Evolutionary conservation across 169 alveolate genomes (phyloP), one percentile per base, ranked within the genome.

Genomic region (Plasmodium malariae): DNA sequence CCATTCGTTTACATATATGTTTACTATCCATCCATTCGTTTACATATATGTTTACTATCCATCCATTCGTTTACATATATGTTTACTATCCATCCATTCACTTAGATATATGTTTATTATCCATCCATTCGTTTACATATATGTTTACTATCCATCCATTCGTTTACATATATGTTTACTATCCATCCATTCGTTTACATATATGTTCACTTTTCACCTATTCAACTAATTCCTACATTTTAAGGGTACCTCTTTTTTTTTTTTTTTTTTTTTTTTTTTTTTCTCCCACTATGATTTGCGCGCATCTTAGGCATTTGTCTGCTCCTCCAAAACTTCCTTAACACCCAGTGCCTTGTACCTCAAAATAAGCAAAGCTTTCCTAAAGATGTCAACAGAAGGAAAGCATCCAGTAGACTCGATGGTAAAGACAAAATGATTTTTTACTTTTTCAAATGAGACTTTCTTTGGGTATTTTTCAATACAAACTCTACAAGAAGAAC

Each of bases 401-500:
- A 95, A 76, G 14, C 93, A 85, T 17, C 97, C 97, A 5, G 97
- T 93, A 6, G 97, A 91, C 67, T 95, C 97, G 45, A 95, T 88
- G 26, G 97, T 74, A 92, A 96, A 97, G 34, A 97, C 95, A 70
- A 97, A 94, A 83, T 96, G 97, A 88, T 95, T 95, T 67, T 89
- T 95, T 59, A 93, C 93, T 88, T 97, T 97, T 6, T 90, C 88
- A 19, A 97, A 91, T 48, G 94, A 87, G 3, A 97, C 85, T 30
- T 88, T 54, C 26, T 87, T 65, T 14, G 98, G 98, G 71, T 94
- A 96, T 57, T 96, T 95, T 92, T 99, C 99, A 36, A 98, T 94
- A 74, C 99, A 98, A 74, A 98, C 99, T 88, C 99, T 97, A 93
- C 99, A 98, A 36, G 99, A 94, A 11, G 99, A 98, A 78, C 99